Evolutionary conservation across 2,329 filamentous ascomycete genomes (phyloP).

Genomic region (Phaeoacremonium minimum): DNA sequence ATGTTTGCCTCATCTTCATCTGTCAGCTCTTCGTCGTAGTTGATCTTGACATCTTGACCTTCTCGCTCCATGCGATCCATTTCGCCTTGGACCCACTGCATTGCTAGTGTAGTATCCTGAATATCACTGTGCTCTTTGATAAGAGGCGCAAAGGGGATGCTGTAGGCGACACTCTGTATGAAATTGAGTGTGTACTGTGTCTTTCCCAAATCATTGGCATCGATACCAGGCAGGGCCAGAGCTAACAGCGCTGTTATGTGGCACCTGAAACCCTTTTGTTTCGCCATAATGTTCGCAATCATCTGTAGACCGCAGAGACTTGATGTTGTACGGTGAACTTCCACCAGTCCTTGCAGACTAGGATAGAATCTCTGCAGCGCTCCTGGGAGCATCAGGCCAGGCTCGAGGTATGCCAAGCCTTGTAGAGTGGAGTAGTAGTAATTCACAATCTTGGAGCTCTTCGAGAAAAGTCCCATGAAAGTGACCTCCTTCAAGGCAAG

Average conservation of each 20-base stretch:
- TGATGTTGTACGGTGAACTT: conserved; percentile 93
- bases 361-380: conserved; percentile 95
- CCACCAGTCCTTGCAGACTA: conserved; percentile 91
- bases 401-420: conserved; percentile 84
- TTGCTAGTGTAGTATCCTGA: conserved; percentile 71
- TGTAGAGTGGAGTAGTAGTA: conserved; percentile 90
- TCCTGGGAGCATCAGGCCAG: conserved; percentile 85
- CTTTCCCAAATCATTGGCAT: conserved; percentile 96
- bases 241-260: conserved; percentile 94
- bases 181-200: conserved; percentile 92
- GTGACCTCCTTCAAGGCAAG: conserved; percentile 84
- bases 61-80: conserved; percentile 91
- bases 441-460: conserved; percentile 86
- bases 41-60: conserved; percentile 77
- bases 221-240: conserved; percentile 87
- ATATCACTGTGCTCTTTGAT: conserved; percentile 64
- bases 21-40: conserved; percentile 76
- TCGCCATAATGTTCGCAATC: conserved; percentile 84
- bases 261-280: conserved; percentile 92
- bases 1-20: conserved; percentile 87
- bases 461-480: conserved; percentile 97
- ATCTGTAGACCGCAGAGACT: conserved; percentile 89
- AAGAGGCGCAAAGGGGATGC: conserved; percentile 85
- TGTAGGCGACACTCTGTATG: conserved; percentile 93
- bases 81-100: conserved; percentile 91